Conservation (phyloP, 441 rosid genomes). For the Dalechampia spathulata region DNA sequence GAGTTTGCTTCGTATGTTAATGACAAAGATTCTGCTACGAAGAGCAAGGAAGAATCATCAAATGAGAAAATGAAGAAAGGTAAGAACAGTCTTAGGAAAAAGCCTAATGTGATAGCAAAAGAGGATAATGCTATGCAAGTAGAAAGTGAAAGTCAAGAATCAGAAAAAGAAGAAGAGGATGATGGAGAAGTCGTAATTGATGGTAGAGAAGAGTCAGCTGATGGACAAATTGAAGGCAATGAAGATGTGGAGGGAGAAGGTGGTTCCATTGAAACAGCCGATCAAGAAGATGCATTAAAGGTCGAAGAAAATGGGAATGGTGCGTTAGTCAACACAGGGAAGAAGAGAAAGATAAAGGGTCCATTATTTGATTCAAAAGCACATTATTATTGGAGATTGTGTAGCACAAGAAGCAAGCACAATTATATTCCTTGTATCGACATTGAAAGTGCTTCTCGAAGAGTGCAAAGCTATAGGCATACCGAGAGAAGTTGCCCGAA, state of each 20-base stretch:
- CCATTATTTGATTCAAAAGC: conserved; percentile 83
- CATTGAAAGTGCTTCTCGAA: conserved; percentile 53
- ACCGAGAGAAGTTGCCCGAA: conserved; percentile 90
- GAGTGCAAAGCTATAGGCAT: conserved; percentile 66
- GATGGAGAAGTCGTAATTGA: conserved; percentile 36
- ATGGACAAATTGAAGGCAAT: conserved; percentile 33
- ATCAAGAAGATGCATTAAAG: conserved; percentile 38
- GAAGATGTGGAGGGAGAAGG: conserved; percentile 36
- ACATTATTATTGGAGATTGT: conserved; percentile 74
- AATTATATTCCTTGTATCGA: conserved; percentile 97
- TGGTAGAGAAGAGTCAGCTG: conserved; percentile 37
- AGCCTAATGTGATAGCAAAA: conserved; percentile 24
- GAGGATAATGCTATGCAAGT: conserved; percentile 33
- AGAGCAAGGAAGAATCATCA: conserved; percentile 30
- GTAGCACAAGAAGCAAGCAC: conserved; percentile 84
- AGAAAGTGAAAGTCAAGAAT: conserved; percentile 39
- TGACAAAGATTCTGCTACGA: conserved; percentile 40
- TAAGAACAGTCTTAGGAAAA: conserved; percentile 16
- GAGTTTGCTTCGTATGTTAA: conserved; percentile 29
- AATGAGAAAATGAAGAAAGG: conserved; percentile 29
- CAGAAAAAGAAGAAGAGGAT: conserved; percentile 31
- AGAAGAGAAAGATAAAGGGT: conserved; percentile 74
- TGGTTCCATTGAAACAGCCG: conserved; percentile 35
- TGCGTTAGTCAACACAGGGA: conserved; percentile 21
- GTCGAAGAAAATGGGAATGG: conserved; percentile 36